Conservation (phyloP, 352 stramenopile genomes). For the Phytopythium mirpurense region DNA sequence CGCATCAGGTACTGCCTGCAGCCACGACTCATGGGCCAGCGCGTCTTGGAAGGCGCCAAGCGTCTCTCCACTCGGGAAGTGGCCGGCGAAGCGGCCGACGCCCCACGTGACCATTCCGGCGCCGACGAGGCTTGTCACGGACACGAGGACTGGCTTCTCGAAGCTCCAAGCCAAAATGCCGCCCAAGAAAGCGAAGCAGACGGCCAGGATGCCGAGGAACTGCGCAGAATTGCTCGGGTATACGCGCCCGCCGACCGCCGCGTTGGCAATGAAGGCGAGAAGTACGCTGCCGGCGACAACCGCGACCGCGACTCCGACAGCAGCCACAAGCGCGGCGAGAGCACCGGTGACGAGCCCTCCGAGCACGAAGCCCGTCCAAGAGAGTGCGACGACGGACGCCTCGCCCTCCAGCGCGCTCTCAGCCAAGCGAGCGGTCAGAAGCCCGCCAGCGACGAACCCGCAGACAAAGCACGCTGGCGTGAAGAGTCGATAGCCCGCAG, state of each 20-base stretch:
- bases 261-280: constrained; percentile 34
- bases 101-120: constrained; percentile 24
- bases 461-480: constrained; percentile 34
- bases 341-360: constrained; percentile 30
- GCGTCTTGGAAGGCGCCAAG: constrained; percentile 16
- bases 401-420: constrained; percentile 28
- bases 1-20: constrained; percentile 28
- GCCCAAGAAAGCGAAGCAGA: constrained; percentile 31
- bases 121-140: constrained; percentile 32
- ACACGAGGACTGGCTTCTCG: constrained; percentile 36
- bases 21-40: constrained; percentile 15
- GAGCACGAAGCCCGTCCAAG: constrained; percentile 49
- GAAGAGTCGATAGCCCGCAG: constrained; percentile 42
- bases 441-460: constrained; percentile 35
- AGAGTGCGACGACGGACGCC: constrained; percentile 25
- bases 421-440: constrained; percentile 22
- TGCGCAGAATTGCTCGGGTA: constrained; percentile 31
- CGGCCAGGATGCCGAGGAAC: constrained; percentile 25
- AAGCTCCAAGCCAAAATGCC: constrained; percentile 35
- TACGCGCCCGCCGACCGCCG: constrained; percentile 26
- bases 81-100: constrained; percentile 37
- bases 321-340: constrained; percentile 31
- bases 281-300: constrained; percentile 36
- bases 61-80: constrained; percentile 29
- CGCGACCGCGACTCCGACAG: constrained; percentile 32